Conservation (phyloP, 805 yeast species). For the Scheffersomyces stipitis region DNA sequence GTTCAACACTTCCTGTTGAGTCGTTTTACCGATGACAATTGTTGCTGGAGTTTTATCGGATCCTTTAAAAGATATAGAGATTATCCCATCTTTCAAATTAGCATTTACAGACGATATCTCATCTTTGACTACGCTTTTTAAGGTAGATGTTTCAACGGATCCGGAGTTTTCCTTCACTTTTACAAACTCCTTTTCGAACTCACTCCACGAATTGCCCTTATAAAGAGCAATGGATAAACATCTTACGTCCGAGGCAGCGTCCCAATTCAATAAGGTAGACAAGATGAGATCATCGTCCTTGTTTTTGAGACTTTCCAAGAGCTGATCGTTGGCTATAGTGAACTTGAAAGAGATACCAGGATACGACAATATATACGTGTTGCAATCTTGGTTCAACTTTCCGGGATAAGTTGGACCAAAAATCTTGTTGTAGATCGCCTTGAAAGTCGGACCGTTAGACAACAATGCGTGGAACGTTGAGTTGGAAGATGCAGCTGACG, state of each 20-base stretch:
- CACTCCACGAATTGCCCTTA: slow-evolving; percentile 35
- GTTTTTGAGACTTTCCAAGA: slow-evolving; percentile 12
- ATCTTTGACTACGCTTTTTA: not conserved
- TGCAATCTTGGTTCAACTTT: slow-evolving; percentile 18
- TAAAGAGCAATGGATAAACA: slow-evolving; percentile 42
- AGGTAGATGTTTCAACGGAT: not conserved
- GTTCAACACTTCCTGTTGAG: slow-evolving; percentile 49
- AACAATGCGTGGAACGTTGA: slow-evolving; percentile 1
- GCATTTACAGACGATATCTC: not conserved
- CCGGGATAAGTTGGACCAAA: slow-evolving; percentile 70
- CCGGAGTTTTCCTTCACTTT: not conserved
- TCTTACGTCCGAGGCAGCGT: slow-evolving; percentile 27
- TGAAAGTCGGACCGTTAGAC: slow-evolving; percentile 25
- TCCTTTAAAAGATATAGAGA: slow-evolving; percentile 19
- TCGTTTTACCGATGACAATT: slow-evolving; percentile 40
- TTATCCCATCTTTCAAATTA: slow-evolving; percentile 19
- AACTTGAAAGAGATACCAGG: slow-evolving; percentile 59
- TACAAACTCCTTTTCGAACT: not conserved
- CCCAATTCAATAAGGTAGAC: slow-evolving; percentile 33
- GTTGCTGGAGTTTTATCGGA: slow-evolving; percentile 9
- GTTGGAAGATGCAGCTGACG: not conserved
- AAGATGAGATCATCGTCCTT: slow-evolving; percentile 22
- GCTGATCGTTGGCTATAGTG: slow-evolving; percentile 19
- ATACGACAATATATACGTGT: slow-evolving; percentile 48
- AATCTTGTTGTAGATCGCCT: slow-evolving; percentile 50